Conservation (phyloP, 1,139 yeast genomes). For the Geotrichum bryndzae region DNA sequence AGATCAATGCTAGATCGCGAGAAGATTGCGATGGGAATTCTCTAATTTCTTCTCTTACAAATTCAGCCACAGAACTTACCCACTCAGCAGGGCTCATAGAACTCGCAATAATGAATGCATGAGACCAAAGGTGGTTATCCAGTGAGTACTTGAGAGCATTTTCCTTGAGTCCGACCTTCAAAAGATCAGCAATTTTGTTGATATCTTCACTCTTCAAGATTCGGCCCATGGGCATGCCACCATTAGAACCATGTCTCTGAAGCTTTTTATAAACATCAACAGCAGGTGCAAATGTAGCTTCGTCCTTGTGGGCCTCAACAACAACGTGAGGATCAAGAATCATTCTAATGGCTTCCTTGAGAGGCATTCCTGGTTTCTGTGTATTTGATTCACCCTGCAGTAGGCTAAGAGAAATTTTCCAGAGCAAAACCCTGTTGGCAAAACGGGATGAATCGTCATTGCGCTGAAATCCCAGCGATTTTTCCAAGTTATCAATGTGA, state of each 20-base stretch:
- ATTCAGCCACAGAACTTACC: slow-evolving; percentile 50
- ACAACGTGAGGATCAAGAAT: slow-evolving; percentile 18
- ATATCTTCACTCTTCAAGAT: slow-evolving; percentile 33
- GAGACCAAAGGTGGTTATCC: slow-evolving; percentile 65
- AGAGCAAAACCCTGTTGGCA: slow-evolving; percentile 27
- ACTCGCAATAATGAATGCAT: slow-evolving; percentile 67
- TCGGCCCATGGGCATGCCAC: slow-evolving; percentile 25
- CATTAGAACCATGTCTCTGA: slow-evolving; percentile 13
- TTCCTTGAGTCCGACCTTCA: slow-evolving; percentile 61
- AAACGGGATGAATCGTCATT: slow-evolving; percentile 18
- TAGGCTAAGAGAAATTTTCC: slow-evolving; percentile 31
- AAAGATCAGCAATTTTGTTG: slow-evolving; percentile 30
- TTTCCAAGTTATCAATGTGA: slow-evolving; percentile 17
- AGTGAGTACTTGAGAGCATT: slow-evolving; percentile 62
- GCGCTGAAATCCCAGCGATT: slow-evolving; percentile 16
- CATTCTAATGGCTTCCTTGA: slow-evolving; percentile 13
- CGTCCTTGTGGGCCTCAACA: slow-evolving; percentile 18
- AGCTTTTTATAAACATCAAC: slow-evolving; percentile 16
- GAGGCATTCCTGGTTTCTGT: slow-evolving; percentile 14
- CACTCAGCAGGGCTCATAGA: slow-evolving; percentile 59
- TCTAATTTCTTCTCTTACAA: slow-evolving; percentile 42
- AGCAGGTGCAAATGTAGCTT: slow-evolving; percentile 15
- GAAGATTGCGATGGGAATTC: slow-evolving; percentile 34
- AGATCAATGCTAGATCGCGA: slow-evolving; percentile 54
- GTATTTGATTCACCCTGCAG: slow-evolving; percentile 26